Base-by-base conservation (phyloP, 805 yeast species). In the Starmerella sirachaensis region DNA sequence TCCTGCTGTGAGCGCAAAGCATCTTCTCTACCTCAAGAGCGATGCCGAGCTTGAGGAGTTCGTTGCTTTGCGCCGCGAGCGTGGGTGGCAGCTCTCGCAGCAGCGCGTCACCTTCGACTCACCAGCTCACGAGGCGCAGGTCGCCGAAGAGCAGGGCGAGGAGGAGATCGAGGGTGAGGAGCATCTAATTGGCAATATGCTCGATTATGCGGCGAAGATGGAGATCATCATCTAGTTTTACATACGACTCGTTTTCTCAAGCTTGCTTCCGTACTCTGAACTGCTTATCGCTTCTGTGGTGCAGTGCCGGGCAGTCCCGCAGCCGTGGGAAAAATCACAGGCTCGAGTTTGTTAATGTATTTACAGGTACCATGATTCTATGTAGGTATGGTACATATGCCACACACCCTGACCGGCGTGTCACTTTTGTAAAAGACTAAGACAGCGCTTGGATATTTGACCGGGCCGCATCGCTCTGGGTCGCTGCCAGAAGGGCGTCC, bases 201-300 rank as follows among this genome's bases (percentile, higher is more conserved):
- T 88, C 48, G 74, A 69, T 44, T 88, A 85, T 54, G 96, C 96
- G 10, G 78, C 77, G 45, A 91, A 84, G 60, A 75, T 91, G 55
- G 98, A 91, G 64, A 79, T 91, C 14, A 91, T 88, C 58, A 77
- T 88, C 35, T 86, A 69, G 35, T 5, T 18, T 18, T 16, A 9
- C 17, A 6, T 11, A 5, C 12, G 18, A 21, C 18, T 8, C 24
- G 14, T 26, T 6, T 18, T 12, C 7, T 2, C 16, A 10, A n/a
- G n/a, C n/a, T n/a, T n/a, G n/a, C n/a, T n/a, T n/a, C n/a, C n/a
- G n/a, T n/a, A n/a, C n/a, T n/a, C n/a, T n/a, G n/a, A n/a, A n/a
- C n/a, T n/a, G n/a, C n/a, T n/a, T n/a, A n/a, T n/a, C n/a, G n/a
- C n/a, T n/a, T n/a, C n/a, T n/a, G n/a, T n/a, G n/a, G n/a, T n/a